Evolutionary conservation across 768 basidiomycete species (phyloP).

Genomic region (Cystobasidiopsis lactophilus): DNA sequence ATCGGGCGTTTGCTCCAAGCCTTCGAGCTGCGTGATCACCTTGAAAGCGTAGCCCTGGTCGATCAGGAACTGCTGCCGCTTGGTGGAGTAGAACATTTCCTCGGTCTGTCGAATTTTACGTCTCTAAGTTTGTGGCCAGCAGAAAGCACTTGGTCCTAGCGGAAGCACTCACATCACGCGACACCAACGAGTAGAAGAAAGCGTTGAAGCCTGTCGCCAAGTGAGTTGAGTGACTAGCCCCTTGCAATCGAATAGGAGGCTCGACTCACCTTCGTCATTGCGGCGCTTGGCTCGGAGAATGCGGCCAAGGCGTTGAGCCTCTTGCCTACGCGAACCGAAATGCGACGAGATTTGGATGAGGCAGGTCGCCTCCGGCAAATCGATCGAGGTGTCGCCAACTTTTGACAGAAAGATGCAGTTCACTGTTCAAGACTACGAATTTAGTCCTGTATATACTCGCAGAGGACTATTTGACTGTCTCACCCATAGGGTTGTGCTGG

Average conservation of each 20-base stretch:
- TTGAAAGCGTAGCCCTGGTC: constrained; percentile 99
- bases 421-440: constrained; percentile 31
- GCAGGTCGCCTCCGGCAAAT: constrained; percentile 95
- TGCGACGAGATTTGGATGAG: constrained; percentile 98
- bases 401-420: constrained; percentile 99
- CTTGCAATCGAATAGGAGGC: too few relatives aligned
- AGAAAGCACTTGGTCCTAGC: neutral
- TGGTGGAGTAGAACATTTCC: constrained; percentile 98
- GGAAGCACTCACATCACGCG: constrained; percentile 24
- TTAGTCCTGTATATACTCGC: neutral
- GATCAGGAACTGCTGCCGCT: constrained; percentile 93
- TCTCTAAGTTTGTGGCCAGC: neutral
- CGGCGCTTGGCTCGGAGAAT: constrained; percentile 90
- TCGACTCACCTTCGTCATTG: constrained; percentile 97
- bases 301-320: constrained; percentile 85
- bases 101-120: constrained; percentile 39
- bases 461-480: neutral
- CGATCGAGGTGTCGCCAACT: constrained; percentile 96
- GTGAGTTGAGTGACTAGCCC: too few relatives aligned
- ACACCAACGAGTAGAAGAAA: constrained; percentile 97
- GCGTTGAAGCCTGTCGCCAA: constrained; percentile 99
- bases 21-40: constrained; percentile 87
- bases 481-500: constrained; percentile 53
- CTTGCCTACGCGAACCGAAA: constrained; percentile 92
- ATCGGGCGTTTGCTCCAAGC: constrained; percentile 60